Evolutionary conservation across 257 asterid species (phyloP).

Genomic region (Ocimum tenuiflorum): DNA sequence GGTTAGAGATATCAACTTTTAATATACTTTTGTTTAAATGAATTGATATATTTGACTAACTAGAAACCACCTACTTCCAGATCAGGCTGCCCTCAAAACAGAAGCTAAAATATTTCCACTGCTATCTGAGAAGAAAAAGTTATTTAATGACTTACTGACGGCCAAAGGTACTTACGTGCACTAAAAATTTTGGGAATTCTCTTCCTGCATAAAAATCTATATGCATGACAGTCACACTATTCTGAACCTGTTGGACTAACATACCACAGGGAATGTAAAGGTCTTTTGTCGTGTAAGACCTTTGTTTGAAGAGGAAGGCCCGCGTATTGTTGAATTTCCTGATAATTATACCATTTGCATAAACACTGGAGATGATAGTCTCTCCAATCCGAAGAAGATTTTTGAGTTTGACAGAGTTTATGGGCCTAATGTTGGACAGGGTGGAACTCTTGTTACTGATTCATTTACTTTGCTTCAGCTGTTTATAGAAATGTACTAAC

Average conservation of each 20-base stretch:
- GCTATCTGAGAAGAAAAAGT: slow-evolving; percentile 74
- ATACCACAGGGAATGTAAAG: slow-evolving; percentile 75
- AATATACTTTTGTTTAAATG: not conserved
- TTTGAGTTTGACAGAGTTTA: slow-evolving; percentile 95
- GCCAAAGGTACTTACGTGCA: slow-evolving; percentile 84
- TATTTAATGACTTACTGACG: slow-evolving; percentile 83
- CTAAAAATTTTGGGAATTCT: too few species aligned
- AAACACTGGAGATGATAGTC: slow-evolving; percentile 67
- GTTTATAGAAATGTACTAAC: slow-evolving; percentile 20
- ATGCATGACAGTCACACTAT: slow-evolving; percentile 11
- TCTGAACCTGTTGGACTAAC: slow-evolving; percentile 25
- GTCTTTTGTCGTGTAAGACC: slow-evolving; percentile 94
- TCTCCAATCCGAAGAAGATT: slow-evolving; percentile 84
- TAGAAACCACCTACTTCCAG: slow-evolving; percentile 42
- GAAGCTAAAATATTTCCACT: slow-evolving; percentile 91
- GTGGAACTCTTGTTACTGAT: slow-evolving; percentile 28
- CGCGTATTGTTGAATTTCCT: slow-evolving; percentile 77
- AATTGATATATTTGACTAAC: slow-evolving; percentile 15
- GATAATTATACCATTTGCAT: slow-evolving; percentile 67
- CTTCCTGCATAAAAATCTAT: slow-evolving; percentile 13
- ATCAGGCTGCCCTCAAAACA: slow-evolving; percentile 83
- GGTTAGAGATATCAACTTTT: slow-evolving; percentile 10
- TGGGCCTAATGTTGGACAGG: slow-evolving; percentile 99
- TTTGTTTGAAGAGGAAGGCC: slow-evolving; percentile 91
- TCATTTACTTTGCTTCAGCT: slow-evolving; percentile 22